Conservation (phyloP, 2,329 filamentous ascomycete species). For the Podosphaera fusca region DNA sequence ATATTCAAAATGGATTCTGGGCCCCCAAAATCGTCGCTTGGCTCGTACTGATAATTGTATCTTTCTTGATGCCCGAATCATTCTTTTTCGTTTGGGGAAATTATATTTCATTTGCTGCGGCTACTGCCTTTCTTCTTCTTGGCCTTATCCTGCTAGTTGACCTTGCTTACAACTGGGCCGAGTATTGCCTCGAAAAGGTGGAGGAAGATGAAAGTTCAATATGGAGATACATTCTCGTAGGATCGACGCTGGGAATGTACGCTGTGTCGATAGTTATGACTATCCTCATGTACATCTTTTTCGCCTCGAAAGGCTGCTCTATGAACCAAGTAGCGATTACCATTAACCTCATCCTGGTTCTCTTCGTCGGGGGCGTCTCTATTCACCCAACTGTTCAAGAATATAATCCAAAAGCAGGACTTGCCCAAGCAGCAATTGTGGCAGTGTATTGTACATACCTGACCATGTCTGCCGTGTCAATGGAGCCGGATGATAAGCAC, state of each 20-base stretch:
- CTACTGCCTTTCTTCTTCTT: conserved; percentile 81
- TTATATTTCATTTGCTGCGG: conserved; percentile 69
- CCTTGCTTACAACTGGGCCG: conserved; percentile 88
- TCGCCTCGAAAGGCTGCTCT: conserved; percentile 54
- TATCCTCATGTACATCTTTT: conserved; percentile 92
- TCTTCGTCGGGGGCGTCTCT: conserved; percentile 61
- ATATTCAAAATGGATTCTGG: conserved; percentile 96
- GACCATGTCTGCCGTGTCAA: conserved; percentile 92
- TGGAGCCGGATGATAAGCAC: conserved; percentile 86
- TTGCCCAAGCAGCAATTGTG: conserved; percentile 95
- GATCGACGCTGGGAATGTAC: conserved; percentile 88
- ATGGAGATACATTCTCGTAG: conserved; percentile 75
- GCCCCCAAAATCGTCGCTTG: conserved; percentile 84
- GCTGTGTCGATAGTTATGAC: conserved; percentile 79
- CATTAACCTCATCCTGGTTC: conserved; percentile 68
- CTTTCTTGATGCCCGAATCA: conserved; percentile 81
- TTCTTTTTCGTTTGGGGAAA: conserved; percentile 96
- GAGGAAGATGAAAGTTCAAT: conserved; percentile 64
- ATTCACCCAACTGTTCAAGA: conserved; percentile 81
- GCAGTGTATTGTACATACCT: conserved; percentile 96
- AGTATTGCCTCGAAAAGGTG: conserved; percentile 85
- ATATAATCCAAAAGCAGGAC: conserved; percentile 73
- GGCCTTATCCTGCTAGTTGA: conserved; percentile 85
- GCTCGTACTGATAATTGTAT: conserved; percentile 67
- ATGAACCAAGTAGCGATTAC: conserved; percentile 97